Base-by-base conservation (phyloP, 2,329 filamentous ascomycete species). In the Parascedosporium putredinis region DNA sequence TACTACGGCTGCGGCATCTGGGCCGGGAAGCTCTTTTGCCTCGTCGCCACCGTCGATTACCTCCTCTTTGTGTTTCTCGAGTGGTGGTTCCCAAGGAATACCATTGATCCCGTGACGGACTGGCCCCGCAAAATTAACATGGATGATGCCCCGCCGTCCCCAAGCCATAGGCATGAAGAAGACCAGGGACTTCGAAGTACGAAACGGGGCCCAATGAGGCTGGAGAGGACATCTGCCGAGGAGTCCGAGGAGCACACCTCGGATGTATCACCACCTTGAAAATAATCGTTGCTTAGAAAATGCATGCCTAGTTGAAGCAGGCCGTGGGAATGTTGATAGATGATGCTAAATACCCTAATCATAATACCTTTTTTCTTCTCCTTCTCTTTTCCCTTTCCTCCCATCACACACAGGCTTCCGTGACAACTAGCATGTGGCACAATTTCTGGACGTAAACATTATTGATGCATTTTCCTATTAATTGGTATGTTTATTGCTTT, bases 1-100 rank as follows among this genome's bases (percentile, higher is more conserved):
- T 98, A 98, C 66, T 98, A 96, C 61, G 93, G 93, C 7, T 98
- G 94, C 62, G 93, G 93, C 29, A 91, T 97, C 46, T 98, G 93
- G 93, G 93, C 93, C 0, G 93, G 93, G 31, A 98, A 98, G 67
- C 73, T 98, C 7, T 98, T 98, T 61, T 96, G 93, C 60, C 72
- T 98, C 1, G 96, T 91, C 55, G 90, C 90, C 9, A 82, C 97
- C 51, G 84, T 98, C 47, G 93, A 98, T 66, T 98, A 95, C 59
- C 68, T 98, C 45, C 76, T 98, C 48, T 95, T 89, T 59, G 74
- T 96, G 45, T 80, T 95, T 45, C 73, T 96, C 49, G 93, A 98
- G 65, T 80, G 94, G 66, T 86, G 81, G 70, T 90, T 86, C 54
- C 93, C 93, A 0, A 74, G 90, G 51, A 83, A 86, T 33, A 78